These are phyloP conservation scores for Candida smagusa DNA, from an alignment of 1,139 yeast genomes.

Conservation along the genomic window DNA sequence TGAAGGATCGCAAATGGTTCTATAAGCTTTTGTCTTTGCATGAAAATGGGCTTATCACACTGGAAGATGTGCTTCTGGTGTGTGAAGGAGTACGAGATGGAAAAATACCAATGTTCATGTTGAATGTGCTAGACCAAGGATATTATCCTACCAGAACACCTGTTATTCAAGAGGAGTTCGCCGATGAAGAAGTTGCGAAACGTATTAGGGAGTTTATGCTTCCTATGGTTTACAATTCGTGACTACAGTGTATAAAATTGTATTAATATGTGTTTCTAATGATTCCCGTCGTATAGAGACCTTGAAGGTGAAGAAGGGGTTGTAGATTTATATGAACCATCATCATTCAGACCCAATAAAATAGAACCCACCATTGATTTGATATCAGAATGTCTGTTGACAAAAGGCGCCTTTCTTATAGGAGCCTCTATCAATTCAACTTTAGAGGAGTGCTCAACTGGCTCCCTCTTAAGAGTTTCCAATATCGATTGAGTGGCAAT, in stretches of 20 bases:
- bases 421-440: conserved; percentile 7
- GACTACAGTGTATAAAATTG: conserved; percentile 1
- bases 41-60: conserved; percentile 26
- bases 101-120: conserved; percentile 39
- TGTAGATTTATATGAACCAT: background rate
- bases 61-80: conserved; percentile 33
- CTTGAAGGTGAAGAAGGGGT: background rate
- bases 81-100: conserved; percentile 41
- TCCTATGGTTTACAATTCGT: conserved; percentile 30
- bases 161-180: conserved; percentile 18
- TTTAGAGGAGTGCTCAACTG: conserved; percentile 2
- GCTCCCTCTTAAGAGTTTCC: conserved; percentile 6
- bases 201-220: conserved; percentile 36
- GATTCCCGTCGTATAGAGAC: conserved; percentile 1
- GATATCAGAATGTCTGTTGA: conserved; percentile 14
- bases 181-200: conserved; percentile 34
- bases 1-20: conserved; percentile 42
- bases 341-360: conserved; percentile 9
- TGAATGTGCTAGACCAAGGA: conserved; percentile 36
- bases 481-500: conserved; percentile 9
- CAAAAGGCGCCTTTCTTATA: conserved; percentile 2
- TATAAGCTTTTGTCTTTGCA: conserved; percentile 30
- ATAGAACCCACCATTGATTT: conserved; percentile 26
- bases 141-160: conserved; percentile 25
- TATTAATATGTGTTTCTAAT: conserved; percentile 6